Percentiles rank a stretch among this genome's conserved stretches.
These are phyloP conservation scores for Dictyostelium firmibasis DNA, from an alignment of 78 protist species.

Conservation along the genomic window DNA sequence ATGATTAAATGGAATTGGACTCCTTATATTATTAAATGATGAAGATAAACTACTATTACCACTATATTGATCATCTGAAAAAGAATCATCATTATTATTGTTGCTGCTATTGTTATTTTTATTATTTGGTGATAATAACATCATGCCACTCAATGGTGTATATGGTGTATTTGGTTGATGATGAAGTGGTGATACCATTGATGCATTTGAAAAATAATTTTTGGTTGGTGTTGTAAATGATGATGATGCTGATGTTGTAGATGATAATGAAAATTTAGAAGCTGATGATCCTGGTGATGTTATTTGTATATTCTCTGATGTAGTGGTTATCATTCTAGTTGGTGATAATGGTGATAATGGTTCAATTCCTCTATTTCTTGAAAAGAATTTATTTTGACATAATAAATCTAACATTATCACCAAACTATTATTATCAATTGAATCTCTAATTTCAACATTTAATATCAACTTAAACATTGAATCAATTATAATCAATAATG, in stretches of 20 bases:
- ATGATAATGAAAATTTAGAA: not conserved
- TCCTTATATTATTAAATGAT: not conserved
- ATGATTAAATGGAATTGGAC: not conserved
- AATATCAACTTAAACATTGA: not conserved
- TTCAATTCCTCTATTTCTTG: not conserved
- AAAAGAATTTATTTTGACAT: conserved; percentile 1
- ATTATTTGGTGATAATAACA: not conserved
- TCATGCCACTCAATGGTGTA: not conserved
- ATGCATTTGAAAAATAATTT: not conserved
- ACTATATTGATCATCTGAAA: not conserved
- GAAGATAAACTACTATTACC: not conserved
- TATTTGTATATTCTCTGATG: not conserved
- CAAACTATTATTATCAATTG: not conserved
- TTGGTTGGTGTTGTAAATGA: not conserved
- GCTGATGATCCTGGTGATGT: not conserved
- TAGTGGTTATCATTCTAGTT: not conserved
- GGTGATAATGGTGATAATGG: conserved; percentile 10
- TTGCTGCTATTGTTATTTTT: too few species aligned
- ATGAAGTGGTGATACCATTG: not conserved
- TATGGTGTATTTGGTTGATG: not conserved
- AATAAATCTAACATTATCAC: not conserved
- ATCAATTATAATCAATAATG: not conserved
- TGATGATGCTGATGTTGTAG: not conserved
- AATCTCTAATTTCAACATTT: not conserved
- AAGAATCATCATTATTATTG: not conserved